Base-by-base conservation (phyloP, 495 filamentous ascomycete genomes). In the Aspergillus nanangensis region DNA sequence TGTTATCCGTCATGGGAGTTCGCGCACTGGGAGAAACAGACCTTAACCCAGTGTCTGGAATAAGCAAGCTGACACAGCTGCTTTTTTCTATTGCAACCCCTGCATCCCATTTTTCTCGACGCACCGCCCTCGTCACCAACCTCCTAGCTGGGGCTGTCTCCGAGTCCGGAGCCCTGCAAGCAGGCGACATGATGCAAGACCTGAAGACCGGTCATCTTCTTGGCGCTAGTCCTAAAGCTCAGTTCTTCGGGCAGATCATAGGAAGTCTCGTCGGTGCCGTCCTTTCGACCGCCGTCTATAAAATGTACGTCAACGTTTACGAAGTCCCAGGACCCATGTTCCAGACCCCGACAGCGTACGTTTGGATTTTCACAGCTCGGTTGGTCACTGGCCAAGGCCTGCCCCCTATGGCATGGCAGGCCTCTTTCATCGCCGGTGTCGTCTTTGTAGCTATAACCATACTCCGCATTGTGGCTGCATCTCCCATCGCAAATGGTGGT, bases 161-260 rank as follows among this genome's bases (percentile, higher is more conserved):
- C 29, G 82, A 88, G 58, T 84, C 89, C 39, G 93, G 92, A 18
- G 93, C 93, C 5, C 72, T 95, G 24, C 94, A 99, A 69, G 94
- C 93, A 3, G 93, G 93, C 10, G 93, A 99, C 61, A 82, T 99
- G 59, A 90, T 99, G 87, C 93, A 99, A 56, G 93, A 99, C 60
- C 78, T 99, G 24, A 99, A 99, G 64, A 96, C 93, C 0, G 93
- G 93, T 3, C 90, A 99, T 65, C 70, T 99, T 0, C 76, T 99
- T 3, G 90, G 90, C 11, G 93, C 93, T 8, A 80, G 89, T 9
- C 93, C 94, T 11, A 92, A 86, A 44, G 94, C 94, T 1, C 93
- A 99, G 56, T 97, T 99, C 66, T 95, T 86, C 67, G 93, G 93
- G 1, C 94, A 97, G 59, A 82, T 97, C 15, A 89, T 99, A 38